Percentiles rank a stretch among this genome's conserved stretches.
These are phyloP conservation scores for Daedaleopsis nitida DNA, from an alignment of 768 basidiomycete species.

Conservation along the genomic window DNA sequence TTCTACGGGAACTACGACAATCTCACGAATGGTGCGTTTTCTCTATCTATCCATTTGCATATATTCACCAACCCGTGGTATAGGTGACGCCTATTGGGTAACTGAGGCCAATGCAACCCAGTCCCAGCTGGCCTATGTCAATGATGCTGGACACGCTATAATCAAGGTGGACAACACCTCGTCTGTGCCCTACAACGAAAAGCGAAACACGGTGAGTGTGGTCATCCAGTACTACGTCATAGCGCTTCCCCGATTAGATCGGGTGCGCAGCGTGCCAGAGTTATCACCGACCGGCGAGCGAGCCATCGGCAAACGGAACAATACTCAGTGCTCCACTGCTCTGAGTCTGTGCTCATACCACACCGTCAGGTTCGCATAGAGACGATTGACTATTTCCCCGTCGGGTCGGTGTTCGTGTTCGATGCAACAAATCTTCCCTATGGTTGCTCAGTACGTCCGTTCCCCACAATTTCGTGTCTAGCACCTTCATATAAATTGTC, in stretches of 20 bases:
- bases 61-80: constrained; percentile 38
- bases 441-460: constrained; percentile 50
- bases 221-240: neutral
- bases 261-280: neutral
- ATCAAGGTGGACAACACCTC: constrained; percentile 75
- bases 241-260: neutral
- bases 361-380: constrained; percentile 44
- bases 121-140: constrained; percentile 60
- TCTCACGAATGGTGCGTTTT: constrained; percentile 34
- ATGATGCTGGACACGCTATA: constrained; percentile 61
- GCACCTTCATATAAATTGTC: neutral
- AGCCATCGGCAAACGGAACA: no score
- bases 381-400: constrained; percentile 39
- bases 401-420: constrained; percentile 48
- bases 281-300: no score
- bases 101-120: constrained; percentile 46
- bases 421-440: constrained; percentile 53
- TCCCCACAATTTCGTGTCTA: neutral
- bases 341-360: no score
- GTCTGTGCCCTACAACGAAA: constrained; percentile 51
- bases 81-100: constrained; percentile 67
- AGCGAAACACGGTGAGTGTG: constrained; percentile 60
- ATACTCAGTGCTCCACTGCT: no score
- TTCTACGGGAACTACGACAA: constrained; percentile 43
- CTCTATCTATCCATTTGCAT: neutral